Percentiles rank a stretch among this genome's conserved stretches.
Conservation (phyloP, 2,329 filamentous ascomycete genomes). For the Diplodia intermedia region DNA sequence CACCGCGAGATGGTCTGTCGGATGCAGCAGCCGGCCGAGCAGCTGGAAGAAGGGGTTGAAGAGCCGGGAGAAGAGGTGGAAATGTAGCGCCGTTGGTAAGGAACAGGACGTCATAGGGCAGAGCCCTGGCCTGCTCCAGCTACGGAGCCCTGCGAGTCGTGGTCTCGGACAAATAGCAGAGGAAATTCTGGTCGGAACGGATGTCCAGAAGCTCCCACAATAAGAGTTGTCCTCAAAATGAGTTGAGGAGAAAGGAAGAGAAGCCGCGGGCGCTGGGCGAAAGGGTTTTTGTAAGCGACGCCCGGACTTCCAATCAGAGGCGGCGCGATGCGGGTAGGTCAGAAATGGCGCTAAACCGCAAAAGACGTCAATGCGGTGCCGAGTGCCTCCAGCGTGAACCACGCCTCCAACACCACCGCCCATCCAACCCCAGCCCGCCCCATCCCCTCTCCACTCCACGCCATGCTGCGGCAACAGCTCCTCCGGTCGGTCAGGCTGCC, state of each 20-base stretch:
- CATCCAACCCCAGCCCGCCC: slow-evolving; percentile 20
- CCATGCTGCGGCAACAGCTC: slow-evolving; percentile 70
- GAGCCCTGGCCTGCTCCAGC: slow-evolving; percentile 67
- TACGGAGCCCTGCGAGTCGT: slow-evolving; percentile 63
- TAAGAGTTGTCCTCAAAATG: slow-evolving; percentile 68
- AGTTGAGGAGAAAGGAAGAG: slow-evolving; percentile 54
- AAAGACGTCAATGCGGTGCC: slow-evolving; percentile 29
- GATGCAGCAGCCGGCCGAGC: background rate
- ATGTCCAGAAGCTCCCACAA: slow-evolving; percentile 65
- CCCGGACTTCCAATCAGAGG: slow-evolving; percentile 31
- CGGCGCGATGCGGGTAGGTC: slow-evolving; percentile 9
- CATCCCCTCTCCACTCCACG: slow-evolving; percentile 38
- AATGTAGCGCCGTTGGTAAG: slow-evolving; percentile 72
- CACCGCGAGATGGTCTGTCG: no score
- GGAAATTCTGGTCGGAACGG: slow-evolving; percentile 58
- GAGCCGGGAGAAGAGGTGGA: background rate
- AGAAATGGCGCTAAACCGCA: slow-evolving; percentile 20
- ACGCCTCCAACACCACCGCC: slow-evolving; percentile 31
- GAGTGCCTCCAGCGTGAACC: slow-evolving; percentile 24
- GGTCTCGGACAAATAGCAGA: slow-evolving; percentile 70
- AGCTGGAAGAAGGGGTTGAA: background rate
- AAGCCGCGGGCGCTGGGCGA: background rate
- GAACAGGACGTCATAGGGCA: slow-evolving; percentile 66
- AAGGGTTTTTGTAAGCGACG: slow-evolving; percentile 31
- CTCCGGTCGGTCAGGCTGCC: slow-evolving; percentile 67